Evolutionary conservation across 495 filamentous ascomycete genomes (phyloP), one percentile per base, ranked within the genome.

Genomic region (Amorphotheca resinae): DNA sequence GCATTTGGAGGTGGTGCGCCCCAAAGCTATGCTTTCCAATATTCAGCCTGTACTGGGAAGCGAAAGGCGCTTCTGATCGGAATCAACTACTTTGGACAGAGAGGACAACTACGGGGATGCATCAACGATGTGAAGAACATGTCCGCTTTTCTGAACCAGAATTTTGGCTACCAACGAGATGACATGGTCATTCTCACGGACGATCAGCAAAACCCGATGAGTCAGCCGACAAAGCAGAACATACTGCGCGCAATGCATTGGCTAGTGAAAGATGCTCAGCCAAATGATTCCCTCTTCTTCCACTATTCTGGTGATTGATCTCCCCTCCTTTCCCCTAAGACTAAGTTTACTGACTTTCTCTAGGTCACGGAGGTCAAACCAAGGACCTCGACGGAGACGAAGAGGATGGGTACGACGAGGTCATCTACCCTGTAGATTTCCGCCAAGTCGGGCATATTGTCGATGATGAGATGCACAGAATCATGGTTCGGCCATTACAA

Each of bases 111-210:
- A 33, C 65, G 87, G 37, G 91, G 91, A 39, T 98, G 91, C 59
- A 96, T 96, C 68, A 96, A 96, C 59, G 91, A 98, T 59, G 93
- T 95, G 31, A 84, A 88, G 65, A 96, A 96, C 59, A 93, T 98
- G 91, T 93, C 86, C 18, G 68, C 71, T 41, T 98, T 93, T 54
- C 69, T 98, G 38, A 84, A 89, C 56, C 77, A 88, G 55, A 79
- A 84, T 51, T 98, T 93, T 57, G 82, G 84, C 23, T 98, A 96
- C 60, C 83, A 86, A 56, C 73, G 91, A 33, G 91, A 96, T 57
- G 89, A 96, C 60, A 98, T 98, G 91, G 91, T 98, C 12, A 80
- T 93, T 47, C 70, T 98, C 58, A 96, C 91, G 22, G 91, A 98
- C 58, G 91, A 98, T 57, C 88, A 95, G 62, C 86, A 93, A 59